These are phyloP conservation scores for Candida albicans DNA, from an alignment of 1,139 yeast species.

Conservation along the genomic window DNA sequence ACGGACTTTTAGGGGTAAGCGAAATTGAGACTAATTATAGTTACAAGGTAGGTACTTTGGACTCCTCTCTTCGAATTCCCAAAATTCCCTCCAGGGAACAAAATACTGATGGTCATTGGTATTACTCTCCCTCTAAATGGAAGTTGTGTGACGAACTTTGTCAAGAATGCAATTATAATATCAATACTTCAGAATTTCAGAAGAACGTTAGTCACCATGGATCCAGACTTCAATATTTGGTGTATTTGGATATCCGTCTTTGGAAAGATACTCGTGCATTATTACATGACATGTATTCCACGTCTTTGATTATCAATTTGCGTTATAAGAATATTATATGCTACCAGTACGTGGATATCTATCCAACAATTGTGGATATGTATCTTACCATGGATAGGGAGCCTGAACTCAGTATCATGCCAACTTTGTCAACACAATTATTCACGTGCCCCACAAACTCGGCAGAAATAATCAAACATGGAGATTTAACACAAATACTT, in stretches of 20 bases:
- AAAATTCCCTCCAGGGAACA: slow-evolving; percentile 20
- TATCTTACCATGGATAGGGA: slow-evolving; percentile 73
- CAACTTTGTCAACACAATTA: slow-evolving; percentile 77
- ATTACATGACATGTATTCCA: slow-evolving; percentile 68
- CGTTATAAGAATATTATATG: slow-evolving; percentile 61
- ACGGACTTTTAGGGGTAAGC: slow-evolving; percentile 35
- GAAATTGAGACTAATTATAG: slow-evolving; percentile 14
- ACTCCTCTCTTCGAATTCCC: slow-evolving; percentile 34
- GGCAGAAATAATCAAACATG: slow-evolving; percentile 63
- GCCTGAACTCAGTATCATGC: slow-evolving; percentile 77
- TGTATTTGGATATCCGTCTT: slow-evolving; percentile 68
- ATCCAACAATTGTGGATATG: slow-evolving; percentile 76
- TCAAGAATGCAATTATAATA: slow-evolving; percentile 46
- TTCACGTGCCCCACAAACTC: slow-evolving; percentile 85
- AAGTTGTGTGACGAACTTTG: slow-evolving; percentile 42
- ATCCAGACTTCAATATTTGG: slow-evolving; percentile 74
- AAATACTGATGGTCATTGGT: slow-evolving; percentile 34
- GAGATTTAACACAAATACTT: slow-evolving; percentile 66
- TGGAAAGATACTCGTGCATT: slow-evolving; percentile 66
- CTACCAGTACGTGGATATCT: slow-evolving; percentile 79
- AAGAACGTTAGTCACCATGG: slow-evolving; percentile 45
- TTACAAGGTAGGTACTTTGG: slow-evolving; percentile 36
- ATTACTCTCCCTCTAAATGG: slow-evolving; percentile 40
- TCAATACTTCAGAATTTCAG: slow-evolving; percentile 26
- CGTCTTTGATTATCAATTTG: slow-evolving; percentile 68